Percentiles rank a stretch among this genome's conserved stretches.
Evolutionary conservation across 2,329 filamentous ascomycete species (phyloP).

Genomic region (Daldinia sp.): DNA sequence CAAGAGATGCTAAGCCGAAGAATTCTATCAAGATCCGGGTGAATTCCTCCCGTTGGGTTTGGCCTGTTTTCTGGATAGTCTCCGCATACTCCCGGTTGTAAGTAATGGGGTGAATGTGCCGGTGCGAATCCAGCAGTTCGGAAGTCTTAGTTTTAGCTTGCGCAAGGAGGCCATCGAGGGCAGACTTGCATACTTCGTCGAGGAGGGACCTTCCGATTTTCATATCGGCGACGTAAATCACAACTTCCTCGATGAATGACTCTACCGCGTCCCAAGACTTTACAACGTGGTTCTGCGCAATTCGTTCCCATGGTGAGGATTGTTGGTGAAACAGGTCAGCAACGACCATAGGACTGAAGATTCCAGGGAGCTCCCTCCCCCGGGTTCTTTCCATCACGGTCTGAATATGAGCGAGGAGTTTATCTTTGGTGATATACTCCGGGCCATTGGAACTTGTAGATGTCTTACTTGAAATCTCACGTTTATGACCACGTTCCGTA

Average conservation of each 20-base stretch:
- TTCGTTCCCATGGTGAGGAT: slow-evolving; percentile 63
- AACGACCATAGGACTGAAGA: slow-evolving; percentile 70
- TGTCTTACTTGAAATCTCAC: slow-evolving; percentile 38
- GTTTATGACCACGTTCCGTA: slow-evolving; percentile 56
- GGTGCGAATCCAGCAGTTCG: slow-evolving; percentile 61
- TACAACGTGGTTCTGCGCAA: slow-evolving; percentile 62
- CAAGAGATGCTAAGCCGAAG: slow-evolving; percentile 36
- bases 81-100: slow-evolving; percentile 64
- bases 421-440: slow-evolving; percentile 47
- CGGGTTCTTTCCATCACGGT: slow-evolving; percentile 56
- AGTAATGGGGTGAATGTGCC: slow-evolving; percentile 62
- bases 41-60: slow-evolving; percentile 30
- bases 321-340: slow-evolving; percentile 71
- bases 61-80: slow-evolving; percentile 50
- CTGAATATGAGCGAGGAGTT: slow-evolving; percentile 57
- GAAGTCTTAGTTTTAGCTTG: slow-evolving; percentile 56
- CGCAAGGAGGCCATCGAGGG: slow-evolving; percentile 54
- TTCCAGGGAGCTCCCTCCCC: slow-evolving; percentile 70
- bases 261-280: slow-evolving; percentile 59
- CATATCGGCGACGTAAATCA: slow-evolving; percentile 55
- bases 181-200: slow-evolving; percentile 55
- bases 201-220: slow-evolving; percentile 56
- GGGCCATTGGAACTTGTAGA: background rate
- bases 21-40: slow-evolving; percentile 41
- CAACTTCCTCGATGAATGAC: slow-evolving; percentile 62